Evolutionary conservation across 2,329 filamentous ascomycete genomes (phyloP), one percentile per base, ranked within the genome.

Genomic region (Aureobasidium musti): DNA sequence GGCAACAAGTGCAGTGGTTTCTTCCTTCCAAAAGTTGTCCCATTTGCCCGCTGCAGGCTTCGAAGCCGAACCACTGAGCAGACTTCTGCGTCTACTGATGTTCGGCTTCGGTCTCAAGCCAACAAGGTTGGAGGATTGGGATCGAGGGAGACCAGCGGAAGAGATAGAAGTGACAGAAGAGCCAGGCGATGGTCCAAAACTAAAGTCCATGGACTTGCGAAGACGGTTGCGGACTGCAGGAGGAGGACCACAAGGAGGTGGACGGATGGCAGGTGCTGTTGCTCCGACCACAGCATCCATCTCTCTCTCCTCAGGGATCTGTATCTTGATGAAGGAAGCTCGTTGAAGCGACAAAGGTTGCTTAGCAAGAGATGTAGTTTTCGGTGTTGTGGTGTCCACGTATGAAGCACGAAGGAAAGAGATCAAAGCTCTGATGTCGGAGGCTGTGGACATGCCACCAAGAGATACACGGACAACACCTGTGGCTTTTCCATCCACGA

Each of bases 401-500:
- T 77, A 77, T 63, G 73, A 76, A 28, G 75, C 73, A 0, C 72
- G 63, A 6, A 77, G 39, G 65, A 77, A 77, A 0, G 67, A 68
- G 6, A 94, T 70, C 65, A 98, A 91, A 13, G 78, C 80, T 33
- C 88, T 82, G 10, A 97, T 86, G 75, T 99, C 95, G 8, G 82
- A 80, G 33, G 86, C 74, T 11, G 87, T 94, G 73, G 91, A 97
- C 91, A 97, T 97, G 0, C 93, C 91, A 3, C 94, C 95, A 0
- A 98, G 77, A 72, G 94, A 98, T 43, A 89, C 87, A 67, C 95
- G 87, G 69, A 98, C 86, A 41, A 96, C 87, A 1, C 95, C 95
- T 0, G 92, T 96, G 2, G 94, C 92, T 72, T 93, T 96, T 26
- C 92, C 93, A 41, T 86, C 84, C 70, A 95, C 87, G 45, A 96